Base-by-base conservation (phyloP, 2,329 filamentous ascomycete species). In the Aspergillus pseudoterreus region DNA sequence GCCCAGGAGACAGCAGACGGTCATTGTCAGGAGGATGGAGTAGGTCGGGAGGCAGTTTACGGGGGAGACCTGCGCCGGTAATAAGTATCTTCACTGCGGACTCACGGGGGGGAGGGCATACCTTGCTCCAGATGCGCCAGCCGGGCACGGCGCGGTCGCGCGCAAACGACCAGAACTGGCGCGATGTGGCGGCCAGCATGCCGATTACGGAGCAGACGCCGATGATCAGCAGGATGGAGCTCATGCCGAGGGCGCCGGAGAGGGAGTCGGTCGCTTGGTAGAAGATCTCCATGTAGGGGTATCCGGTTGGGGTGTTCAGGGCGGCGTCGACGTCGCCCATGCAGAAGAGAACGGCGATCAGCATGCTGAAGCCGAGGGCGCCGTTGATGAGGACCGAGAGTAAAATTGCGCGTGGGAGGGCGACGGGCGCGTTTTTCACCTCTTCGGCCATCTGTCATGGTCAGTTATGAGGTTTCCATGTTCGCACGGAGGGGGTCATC, bases 141-240 rank as follows among this genome's bases (percentile, higher is more conserved):
- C 58, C 57, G 0, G 64, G 64, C 15, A 67, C 53, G 9, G 59
- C 64, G 3, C 59, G 55, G 36, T 67, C 60, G 24, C 63, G 51
- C 12, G 63, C 52, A 24, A 67, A 64, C 6, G 63, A 61, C 66
- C 62, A 64, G 44, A 64, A 60, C 45, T 64, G 60, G 17, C 62
- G 75, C 66, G 53, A 84, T 58, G 64, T 71, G 72, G 81, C 78
- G 2, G 68, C 68, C 4, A 71, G 53, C 55, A 68, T 64, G 32
- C 66, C 67, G 17, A 71, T 63, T 1, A 63, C 63, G 10, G 65
- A 62, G 38, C 63, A 65, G 11, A 66, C 55, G n/a, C 62, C 63
- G 17, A 70, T 61, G 6, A 64, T 52, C 1, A 67, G 59, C 5
- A 71, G 56, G 22, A 68, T 59, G 3, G 56, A 57, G 5, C 50